A percentile compares a stretch with the other conserved stretches of the same genome.
Evolutionary conservation across 441 rosid species (phyloP).

Genomic region (Rhodomyrtus psidioides): DNA sequence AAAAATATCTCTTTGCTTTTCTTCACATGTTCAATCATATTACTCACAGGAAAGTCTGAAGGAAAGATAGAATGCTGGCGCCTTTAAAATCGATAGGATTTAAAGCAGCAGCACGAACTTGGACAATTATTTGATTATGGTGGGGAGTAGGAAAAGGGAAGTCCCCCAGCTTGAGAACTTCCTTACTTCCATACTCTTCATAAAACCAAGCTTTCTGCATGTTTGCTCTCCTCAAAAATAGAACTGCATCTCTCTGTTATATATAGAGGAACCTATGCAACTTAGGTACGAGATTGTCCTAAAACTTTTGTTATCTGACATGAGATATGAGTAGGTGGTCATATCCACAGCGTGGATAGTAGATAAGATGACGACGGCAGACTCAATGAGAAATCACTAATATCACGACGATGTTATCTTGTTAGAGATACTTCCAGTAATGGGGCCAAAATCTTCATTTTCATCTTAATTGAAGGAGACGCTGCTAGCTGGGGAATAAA

Average conservation of each 20-base stretch:
- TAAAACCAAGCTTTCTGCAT: slow-evolving; percentile 40
- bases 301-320: background rate
- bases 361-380: background rate
- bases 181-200: slow-evolving; percentile 33
- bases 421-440: background rate
- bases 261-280: background rate
- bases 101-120: slow-evolving; percentile 37
- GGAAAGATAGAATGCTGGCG: slow-evolving; percentile 24
- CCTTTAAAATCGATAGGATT: slow-evolving; percentile 41
- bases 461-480: background rate
- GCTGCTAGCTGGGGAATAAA: background rate
- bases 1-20: background rate
- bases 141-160: slow-evolving; percentile 23
- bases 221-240: background rate
- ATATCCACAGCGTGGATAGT: background rate
- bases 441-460: background rate
- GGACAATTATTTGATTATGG: slow-evolving; percentile 26
- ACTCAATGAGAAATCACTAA: background rate
- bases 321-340: background rate
- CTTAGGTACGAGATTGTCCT: background rate
- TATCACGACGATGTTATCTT: background rate
- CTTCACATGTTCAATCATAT: background rate
- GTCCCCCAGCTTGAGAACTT: slow-evolving; percentile 35
- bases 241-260: background rate
- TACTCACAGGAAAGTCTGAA: slow-evolving; percentile 31